Conservation (phyloP, 139 green algal genomes). For the Volvox reticuliferus region DNA sequence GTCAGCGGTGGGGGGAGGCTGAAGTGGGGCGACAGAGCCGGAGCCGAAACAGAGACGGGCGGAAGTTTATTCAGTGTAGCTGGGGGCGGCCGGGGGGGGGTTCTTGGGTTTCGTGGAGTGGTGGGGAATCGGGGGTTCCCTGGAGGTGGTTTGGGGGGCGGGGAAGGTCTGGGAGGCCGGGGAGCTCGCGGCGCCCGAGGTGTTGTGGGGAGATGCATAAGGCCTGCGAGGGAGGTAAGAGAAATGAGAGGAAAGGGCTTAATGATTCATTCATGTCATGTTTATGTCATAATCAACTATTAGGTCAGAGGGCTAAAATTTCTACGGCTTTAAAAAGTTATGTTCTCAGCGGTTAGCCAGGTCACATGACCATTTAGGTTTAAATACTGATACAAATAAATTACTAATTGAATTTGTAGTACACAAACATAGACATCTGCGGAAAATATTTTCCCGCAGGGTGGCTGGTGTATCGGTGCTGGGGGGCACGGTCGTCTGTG, state of each 20-base stretch:
- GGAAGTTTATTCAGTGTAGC: neutral
- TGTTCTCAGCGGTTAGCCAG: neutral
- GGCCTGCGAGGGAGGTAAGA: neutral
- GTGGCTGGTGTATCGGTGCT: too few relatives aligned
- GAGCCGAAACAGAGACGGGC: neutral
- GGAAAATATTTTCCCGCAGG: too few relatives aligned
- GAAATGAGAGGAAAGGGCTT: neutral
- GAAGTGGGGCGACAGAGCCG: neutral
- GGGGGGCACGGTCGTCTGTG: too few relatives aligned
- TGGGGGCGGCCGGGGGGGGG: neutral
- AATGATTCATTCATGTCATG: too few relatives aligned
- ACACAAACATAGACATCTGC: too few relatives aligned
- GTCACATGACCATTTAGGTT: too few relatives aligned
- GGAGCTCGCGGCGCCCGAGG: neutral
- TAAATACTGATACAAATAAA: too few relatives aligned
- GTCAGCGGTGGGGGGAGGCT: neutral
- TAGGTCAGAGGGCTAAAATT: neutral
- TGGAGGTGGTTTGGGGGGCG: neutral
- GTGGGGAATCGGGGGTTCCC: neutral
- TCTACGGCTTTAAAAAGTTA: neutral
- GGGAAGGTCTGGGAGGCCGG: neutral
- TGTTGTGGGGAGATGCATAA: neutral
- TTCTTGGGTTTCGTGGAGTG: neutral
- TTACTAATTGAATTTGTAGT: too few relatives aligned
- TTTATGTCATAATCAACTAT: neutral